These are phyloP conservation scores for Puccinia horiana DNA, from an alignment of 1,284 basidiomycete genomes.

Conservation along the genomic window DNA sequence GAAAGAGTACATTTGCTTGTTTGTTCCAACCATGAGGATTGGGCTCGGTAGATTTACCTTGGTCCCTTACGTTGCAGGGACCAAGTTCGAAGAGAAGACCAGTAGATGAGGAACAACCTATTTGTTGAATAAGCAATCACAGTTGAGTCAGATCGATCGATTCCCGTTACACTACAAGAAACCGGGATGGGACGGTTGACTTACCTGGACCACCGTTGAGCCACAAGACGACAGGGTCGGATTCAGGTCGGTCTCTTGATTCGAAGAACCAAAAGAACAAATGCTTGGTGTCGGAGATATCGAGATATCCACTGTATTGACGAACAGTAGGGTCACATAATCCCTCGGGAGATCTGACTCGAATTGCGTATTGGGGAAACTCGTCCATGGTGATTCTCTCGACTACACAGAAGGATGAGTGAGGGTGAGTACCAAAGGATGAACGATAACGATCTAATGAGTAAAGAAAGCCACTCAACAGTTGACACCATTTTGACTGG, in stretches of 20 bases:
- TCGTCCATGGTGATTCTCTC: conserved; percentile 43
- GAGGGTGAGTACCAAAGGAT: neutral
- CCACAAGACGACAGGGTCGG: conserved; percentile 59
- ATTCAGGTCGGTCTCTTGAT: conserved; percentile 56
- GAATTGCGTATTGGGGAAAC: conserved; percentile 47
- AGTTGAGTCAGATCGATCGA: neutral
- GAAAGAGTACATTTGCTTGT: conserved; percentile 55
- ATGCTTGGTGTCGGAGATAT: conserved; percentile 58
- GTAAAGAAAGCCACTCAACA: conserved; percentile 21
- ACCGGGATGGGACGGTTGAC: conserved; percentile 50
- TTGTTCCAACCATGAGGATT: conserved; percentile 58
- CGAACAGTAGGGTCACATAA: conserved; percentile 58
- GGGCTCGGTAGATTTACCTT: conserved; percentile 54
- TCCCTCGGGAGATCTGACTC: conserved; percentile 33
- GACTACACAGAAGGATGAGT: neutral
- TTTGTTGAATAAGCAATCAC: neutral
- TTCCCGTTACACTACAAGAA: neutral
- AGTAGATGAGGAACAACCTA: conserved; percentile 49
- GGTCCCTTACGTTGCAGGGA: conserved; percentile 57
- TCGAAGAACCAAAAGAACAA: conserved; percentile 60
- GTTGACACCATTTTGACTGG: conserved; percentile 24
- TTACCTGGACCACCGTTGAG: conserved; percentile 59
- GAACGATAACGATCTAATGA: neutral
- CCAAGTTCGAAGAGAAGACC: conserved; percentile 59
- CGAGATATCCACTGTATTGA: conserved; percentile 59